Percentiles rank a stretch among this genome's conserved stretches.
Evolutionary conservation across 2,329 filamentous ascomycete genomes (phyloP).

Genomic region (Claviceps digitariae): DNA sequence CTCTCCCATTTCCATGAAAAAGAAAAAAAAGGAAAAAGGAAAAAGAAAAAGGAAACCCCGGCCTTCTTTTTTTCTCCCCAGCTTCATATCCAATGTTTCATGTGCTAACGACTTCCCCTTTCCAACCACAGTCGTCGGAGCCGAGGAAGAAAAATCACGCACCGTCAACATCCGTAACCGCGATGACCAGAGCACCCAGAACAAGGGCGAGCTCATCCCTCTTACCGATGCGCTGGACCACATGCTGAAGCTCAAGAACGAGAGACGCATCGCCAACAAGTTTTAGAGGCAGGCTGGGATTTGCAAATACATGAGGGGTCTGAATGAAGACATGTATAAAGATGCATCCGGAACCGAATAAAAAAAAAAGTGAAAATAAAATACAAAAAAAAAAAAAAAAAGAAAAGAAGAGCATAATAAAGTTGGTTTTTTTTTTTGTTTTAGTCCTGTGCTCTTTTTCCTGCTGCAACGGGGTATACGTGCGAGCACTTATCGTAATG

Average conservation of each 20-base stretch:
- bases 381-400: too few species aligned
- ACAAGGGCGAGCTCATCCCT: conserved; percentile 44
- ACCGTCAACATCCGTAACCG: conserved; percentile 51
- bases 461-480: too few species aligned
- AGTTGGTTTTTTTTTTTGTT: too few species aligned
- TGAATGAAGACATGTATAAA: too few species aligned
- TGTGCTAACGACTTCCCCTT: neutral
- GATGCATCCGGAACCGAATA: too few species aligned
- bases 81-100: neutral
- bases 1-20: neutral
- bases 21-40: too few species aligned
- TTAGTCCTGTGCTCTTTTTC: too few species aligned
- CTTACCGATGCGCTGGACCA: conserved; percentile 44
- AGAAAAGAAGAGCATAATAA: too few species aligned
- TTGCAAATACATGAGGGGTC: too few species aligned
- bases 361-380: too few species aligned
- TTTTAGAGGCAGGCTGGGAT: conserved; percentile 11
- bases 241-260: conserved; percentile 36
- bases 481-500: too few species aligned
- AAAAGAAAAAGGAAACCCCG: neutral
- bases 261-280: conserved; percentile 26
- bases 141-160: conserved; percentile 44
- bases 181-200: conserved; percentile 48
- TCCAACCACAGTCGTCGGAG: conserved; percentile 39
- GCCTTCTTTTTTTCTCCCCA: neutral